Evolutionary conservation across 345 rosid species (phyloP).

Genomic region (Hibiscus tridactylites): DNA sequence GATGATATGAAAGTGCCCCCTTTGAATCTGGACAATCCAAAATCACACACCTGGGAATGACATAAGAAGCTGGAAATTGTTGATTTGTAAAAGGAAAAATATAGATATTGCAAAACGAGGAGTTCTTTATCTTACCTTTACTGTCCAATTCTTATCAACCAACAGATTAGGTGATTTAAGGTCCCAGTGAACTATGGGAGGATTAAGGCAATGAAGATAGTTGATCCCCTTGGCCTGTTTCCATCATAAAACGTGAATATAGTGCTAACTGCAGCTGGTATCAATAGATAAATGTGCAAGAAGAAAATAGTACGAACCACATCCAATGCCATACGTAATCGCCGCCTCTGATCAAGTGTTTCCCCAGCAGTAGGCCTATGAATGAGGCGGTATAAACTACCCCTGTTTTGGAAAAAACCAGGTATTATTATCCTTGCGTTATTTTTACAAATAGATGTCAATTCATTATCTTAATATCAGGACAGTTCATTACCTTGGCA

Average conservation of each 20-base stretch:
- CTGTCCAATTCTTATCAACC: slow-evolving; percentile 96
- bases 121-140: slow-evolving; percentile 44
- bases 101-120: not conserved
- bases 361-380: slow-evolving; percentile 85
- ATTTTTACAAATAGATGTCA: not conserved
- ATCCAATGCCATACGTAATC: slow-evolving; percentile 89
- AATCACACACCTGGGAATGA: slow-evolving; percentile 70
- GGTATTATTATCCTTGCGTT: not conserved
- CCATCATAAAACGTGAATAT: slow-evolving; percentile 11
- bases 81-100: not conserved
- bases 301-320: slow-evolving; percentile 48
- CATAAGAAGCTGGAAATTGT: not conserved
- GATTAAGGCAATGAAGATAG: slow-evolving; percentile 83
- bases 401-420: slow-evolving; percentile 40
- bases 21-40: slow-evolving; percentile 93
- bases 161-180: slow-evolving; percentile 86
- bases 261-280: not conserved
- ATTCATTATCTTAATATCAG: not conserved
- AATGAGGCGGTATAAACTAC: slow-evolving; percentile 83
- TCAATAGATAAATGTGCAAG: not conserved
- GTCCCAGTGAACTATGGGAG: slow-evolving; percentile 98
- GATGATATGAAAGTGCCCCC: slow-evolving; percentile 79
- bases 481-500: slow-evolving; percentile 50
- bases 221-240: slow-evolving; percentile 92
- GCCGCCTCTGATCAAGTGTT: slow-evolving; percentile 71